phyloP scores from a whole-genome alignment of 495 filamentous ascomycete species.

The Aspergillus coremiiformis region DNA sequence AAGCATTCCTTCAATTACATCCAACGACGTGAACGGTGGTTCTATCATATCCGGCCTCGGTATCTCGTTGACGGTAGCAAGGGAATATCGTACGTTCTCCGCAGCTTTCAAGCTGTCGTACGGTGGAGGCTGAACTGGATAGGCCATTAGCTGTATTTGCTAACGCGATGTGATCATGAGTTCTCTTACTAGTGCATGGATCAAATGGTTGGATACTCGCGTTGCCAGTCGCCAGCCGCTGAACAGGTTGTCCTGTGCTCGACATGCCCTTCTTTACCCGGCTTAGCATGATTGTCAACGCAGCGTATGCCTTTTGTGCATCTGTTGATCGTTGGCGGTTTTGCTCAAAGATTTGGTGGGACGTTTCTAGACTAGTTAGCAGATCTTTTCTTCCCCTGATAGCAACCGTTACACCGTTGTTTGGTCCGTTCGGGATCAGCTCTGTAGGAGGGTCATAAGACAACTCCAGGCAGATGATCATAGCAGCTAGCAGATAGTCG shows the following conservation, averaged over 20 bases:
- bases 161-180: not conserved
- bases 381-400: conserved; percentile 58
- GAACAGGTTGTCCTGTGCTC: not conserved
- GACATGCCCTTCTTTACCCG: conserved; percentile 45
- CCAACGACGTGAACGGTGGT: conserved; percentile 31
- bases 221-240: not conserved
- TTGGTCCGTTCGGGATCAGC: not conserved
- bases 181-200: not conserved
- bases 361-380: conserved; percentile 58
- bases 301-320: conserved; percentile 67
- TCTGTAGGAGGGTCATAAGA: conserved; percentile 16
- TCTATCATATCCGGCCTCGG: not conserved
- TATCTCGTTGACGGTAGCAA: not conserved
- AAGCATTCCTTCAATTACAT: conserved; percentile 49
- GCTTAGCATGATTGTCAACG: conserved; percentile 67
- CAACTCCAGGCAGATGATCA: conserved; percentile 80
- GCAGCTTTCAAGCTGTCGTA: conserved; percentile 9
- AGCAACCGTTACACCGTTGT: conserved; percentile 8
- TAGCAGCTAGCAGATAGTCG: conserved; percentile 82
- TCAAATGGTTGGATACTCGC: not conserved
- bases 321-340: conserved; percentile 63
- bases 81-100: not conserved
- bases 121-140: conserved; percentile 7
- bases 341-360: conserved; percentile 63
- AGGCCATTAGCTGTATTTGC: not conserved